These are phyloP conservation scores for Apiospora hydei DNA, from an alignment of 2,329 filamentous ascomycete species.

Conservation along the genomic window DNA sequence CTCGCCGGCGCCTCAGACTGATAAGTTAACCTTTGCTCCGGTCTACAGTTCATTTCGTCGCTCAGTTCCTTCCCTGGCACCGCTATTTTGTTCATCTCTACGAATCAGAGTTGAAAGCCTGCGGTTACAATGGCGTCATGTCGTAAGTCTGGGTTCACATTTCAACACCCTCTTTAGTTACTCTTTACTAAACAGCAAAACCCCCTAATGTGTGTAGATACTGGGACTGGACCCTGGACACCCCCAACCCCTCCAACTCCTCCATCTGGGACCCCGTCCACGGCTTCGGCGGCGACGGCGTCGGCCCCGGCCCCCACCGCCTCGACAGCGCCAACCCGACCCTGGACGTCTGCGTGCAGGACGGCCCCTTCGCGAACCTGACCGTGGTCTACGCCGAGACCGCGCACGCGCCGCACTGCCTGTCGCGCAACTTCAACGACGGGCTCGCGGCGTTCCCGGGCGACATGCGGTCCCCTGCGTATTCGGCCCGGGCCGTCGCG, in stretches of 20 bases:
- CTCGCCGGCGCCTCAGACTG: background rate
- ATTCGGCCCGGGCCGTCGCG: background rate
- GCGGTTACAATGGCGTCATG: background rate
- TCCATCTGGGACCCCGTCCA: constrained; percentile 10
- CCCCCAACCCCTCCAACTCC: background rate
- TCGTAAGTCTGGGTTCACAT: background rate
- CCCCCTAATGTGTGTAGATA: background rate
- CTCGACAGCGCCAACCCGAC: background rate
- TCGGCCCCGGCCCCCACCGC: background rate
- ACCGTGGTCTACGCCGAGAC: background rate
- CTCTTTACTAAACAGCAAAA: no score
- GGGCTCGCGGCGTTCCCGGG: constrained; percentile 21
- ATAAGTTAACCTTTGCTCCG: background rate
- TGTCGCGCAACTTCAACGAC: constrained; percentile 7
- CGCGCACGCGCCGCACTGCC: background rate
- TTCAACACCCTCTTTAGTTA: no score
- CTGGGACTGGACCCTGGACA: constrained; percentile 20
- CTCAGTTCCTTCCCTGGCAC: constrained; percentile 16
- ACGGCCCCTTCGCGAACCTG: background rate
- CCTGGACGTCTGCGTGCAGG: background rate
- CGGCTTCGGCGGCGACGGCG: constrained; percentile 17
- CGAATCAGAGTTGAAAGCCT: background rate
- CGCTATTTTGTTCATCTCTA: background rate
- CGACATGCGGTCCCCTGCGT: background rate
- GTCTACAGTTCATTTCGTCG: background rate